Conservation (phyloP, 202 grass and related monocot species). For the Hordeum pubiflorum region DNA sequence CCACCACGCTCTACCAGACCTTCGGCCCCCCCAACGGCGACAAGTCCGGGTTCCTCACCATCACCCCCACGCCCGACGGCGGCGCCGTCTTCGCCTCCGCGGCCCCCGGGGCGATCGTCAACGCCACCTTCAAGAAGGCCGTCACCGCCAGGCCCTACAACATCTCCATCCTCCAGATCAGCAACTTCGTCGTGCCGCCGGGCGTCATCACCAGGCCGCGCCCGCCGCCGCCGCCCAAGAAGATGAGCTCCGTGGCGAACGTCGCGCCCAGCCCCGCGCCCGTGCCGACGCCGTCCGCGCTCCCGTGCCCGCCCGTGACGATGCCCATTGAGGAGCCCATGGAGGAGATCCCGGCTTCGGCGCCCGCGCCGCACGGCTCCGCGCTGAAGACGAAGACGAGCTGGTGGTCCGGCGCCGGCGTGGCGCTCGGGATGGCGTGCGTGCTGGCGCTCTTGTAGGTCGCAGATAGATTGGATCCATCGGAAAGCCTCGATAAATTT, state of each 20-base stretch:
- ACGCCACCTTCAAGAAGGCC: slow-evolving; percentile 38
- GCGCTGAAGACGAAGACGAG: neutral
- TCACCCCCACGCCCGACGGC: slow-evolving; percentile 28
- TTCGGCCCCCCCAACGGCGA: slow-evolving; percentile 32
- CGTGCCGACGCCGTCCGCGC: neutral
- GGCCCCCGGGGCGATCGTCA: slow-evolving; percentile 37
- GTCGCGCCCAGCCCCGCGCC: slow-evolving; percentile 26
- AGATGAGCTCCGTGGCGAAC: slow-evolving; percentile 26
- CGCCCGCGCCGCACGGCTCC: slow-evolving; percentile 12
- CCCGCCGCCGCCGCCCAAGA: neutral
- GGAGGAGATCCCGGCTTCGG: neutral
- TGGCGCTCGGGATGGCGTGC: slow-evolving; percentile 1
- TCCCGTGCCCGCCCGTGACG: slow-evolving; percentile 18
- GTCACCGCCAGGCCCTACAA: slow-evolving; percentile 52
- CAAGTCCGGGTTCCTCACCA: slow-evolving; percentile 49
- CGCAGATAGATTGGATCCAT: neutral
- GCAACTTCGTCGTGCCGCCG: slow-evolving; percentile 38
- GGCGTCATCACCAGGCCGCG: slow-evolving; percentile 13
- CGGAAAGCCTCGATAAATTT: neutral
- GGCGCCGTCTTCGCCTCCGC: slow-evolving; percentile 47
- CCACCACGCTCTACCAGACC: slow-evolving; percentile 73
- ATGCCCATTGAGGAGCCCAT: neutral
- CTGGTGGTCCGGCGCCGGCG: slow-evolving; percentile 6
- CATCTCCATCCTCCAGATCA: slow-evolving; percentile 62
- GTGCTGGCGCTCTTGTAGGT: slow-evolving; percentile 13